Evolutionary conservation across 1,284 basidiomycete species (phyloP).

Genomic region (Austropuccinia psidii): DNA sequence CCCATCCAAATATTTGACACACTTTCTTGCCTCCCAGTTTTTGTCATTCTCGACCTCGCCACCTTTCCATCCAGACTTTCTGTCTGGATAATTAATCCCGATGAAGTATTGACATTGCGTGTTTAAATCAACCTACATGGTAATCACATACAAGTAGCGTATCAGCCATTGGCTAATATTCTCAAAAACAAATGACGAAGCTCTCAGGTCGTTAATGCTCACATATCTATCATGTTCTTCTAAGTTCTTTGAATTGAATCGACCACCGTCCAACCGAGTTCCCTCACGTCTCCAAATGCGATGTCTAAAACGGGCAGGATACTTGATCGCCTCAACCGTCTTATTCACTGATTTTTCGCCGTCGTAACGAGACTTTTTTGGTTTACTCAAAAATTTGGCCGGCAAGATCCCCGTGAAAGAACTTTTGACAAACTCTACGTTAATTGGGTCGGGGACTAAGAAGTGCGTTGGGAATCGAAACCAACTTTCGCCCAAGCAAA

Average conservation of each 20-base stretch:
- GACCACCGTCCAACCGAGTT: slow-evolving; percentile 59
- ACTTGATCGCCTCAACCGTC: too few species aligned
- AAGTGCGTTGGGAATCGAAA: slow-evolving; percentile 86
- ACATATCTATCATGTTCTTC: slow-evolving; percentile 76
- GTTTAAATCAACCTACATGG: slow-evolving; percentile 58
- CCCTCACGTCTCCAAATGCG: slow-evolving; percentile 60
- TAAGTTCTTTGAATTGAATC: slow-evolving; percentile 80
- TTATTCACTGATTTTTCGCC: slow-evolving; percentile 45
- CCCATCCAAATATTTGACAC: slow-evolving; percentile 6
- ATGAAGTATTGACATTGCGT: slow-evolving; percentile 72
- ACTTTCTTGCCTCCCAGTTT: neutral
- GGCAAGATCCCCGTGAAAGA: slow-evolving; percentile 85
- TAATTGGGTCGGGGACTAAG: slow-evolving; percentile 71
- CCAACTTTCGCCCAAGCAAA: slow-evolving; percentile 95
- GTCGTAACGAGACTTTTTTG: slow-evolving; percentile 37
- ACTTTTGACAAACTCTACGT: slow-evolving; percentile 78
- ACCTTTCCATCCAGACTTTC: slow-evolving; percentile 48
- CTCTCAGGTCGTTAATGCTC: too few species aligned
- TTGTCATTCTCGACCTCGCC: neutral
- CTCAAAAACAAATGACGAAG: neutral
- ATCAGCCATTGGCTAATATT: neutral
- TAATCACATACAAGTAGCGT: neutral
- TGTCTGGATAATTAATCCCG: slow-evolving; percentile 70
- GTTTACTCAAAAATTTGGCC: slow-evolving; percentile 59
- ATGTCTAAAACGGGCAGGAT: slow-evolving; percentile 45